These are phyloP conservation scores for Annulohypoxylon stygium DNA, from an alignment of 495 filamentous ascomycete species.

Conservation along the genomic window DNA sequence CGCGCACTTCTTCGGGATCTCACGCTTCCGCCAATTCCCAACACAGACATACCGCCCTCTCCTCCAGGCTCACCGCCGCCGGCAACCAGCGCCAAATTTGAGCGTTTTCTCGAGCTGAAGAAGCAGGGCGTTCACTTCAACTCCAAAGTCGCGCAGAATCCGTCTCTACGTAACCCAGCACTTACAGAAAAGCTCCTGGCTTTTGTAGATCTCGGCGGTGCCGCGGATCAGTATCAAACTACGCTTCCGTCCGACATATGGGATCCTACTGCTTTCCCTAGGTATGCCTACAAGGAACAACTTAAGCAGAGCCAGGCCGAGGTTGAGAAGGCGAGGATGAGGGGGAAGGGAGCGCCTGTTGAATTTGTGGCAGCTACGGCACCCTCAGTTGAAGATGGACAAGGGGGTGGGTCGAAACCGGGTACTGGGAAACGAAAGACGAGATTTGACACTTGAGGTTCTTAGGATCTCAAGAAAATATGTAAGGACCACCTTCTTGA, in stretches of 20 bases:
- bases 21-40: conserved; percentile 84
- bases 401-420: conserved; percentile 57
- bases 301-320: conserved; percentile 75
- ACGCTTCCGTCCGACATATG: conserved; percentile 76
- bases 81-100: conserved; percentile 77
- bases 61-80: conserved; percentile 81
- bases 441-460: conserved; percentile 61
- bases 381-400: conserved; percentile 38
- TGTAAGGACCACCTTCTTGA: neutral
- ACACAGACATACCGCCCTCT: conserved; percentile 85
- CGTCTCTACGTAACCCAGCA: conserved; percentile 83
- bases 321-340: conserved; percentile 67
- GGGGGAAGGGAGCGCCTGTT: conserved; percentile 65
- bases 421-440: conserved; percentile 61
- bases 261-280: conserved; percentile 74
- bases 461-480: neutral
- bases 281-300: conserved; percentile 79
- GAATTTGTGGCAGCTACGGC: conserved; percentile 77
- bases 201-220: conserved; percentile 78
- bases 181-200: conserved; percentile 81
- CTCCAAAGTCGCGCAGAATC: conserved; percentile 76
- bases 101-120: conserved; percentile 87
- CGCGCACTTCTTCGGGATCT: conserved; percentile 79
- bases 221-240: conserved; percentile 75
- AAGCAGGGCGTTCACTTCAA: conserved; percentile 93